phyloP scores from a whole-genome alignment of 352 stramenopile species.

The Lagenidium giganteum region DNA sequence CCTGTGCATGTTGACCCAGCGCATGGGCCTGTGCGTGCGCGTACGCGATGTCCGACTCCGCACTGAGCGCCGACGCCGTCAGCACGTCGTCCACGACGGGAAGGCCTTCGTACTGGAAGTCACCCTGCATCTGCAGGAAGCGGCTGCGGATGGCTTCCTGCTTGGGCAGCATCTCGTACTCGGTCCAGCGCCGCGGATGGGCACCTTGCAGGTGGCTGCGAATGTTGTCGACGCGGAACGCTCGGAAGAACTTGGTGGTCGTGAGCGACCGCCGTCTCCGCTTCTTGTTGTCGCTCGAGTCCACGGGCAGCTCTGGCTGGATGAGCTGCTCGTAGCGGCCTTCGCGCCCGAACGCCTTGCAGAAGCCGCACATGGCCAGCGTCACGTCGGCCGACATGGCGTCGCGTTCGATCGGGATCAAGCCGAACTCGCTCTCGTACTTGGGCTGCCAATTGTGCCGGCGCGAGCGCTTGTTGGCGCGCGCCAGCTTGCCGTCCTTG shows the following conservation, averaged over 20 bases:
- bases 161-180: conserved; percentile 80
- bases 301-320: conserved; percentile 39
- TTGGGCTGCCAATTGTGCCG: conserved; percentile 79
- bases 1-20: conserved; percentile 9
- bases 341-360: conserved; percentile 78
- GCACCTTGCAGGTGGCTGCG: conserved; percentile 77
- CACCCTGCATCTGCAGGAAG: conserved; percentile 62
- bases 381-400: conserved; percentile 57
- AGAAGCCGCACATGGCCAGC: conserved; percentile 81
- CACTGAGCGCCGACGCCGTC: conserved; percentile 32
- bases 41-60: conserved; percentile 59
- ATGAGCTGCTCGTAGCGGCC: conserved; percentile 69
- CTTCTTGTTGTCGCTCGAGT: conserved; percentile 60
- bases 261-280: conserved; percentile 68
- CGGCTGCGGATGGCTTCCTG: conserved; percentile 47
- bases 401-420: conserved; percentile 68
- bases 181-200: conserved; percentile 65
- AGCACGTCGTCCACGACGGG: conserved; percentile 74
- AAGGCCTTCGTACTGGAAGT: conserved; percentile 59
- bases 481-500: conserved; percentile 25
- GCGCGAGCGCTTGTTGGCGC: conserved; percentile 33
- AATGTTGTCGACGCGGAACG: conserved; percentile 84
- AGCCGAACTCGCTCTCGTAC: conserved; percentile 80
- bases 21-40: conserved; percentile 39
- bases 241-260: conserved; percentile 85